Evolutionary conservation across 352 stramenopile species (phyloP).

Genomic region (Pythium brassicae): DNA sequence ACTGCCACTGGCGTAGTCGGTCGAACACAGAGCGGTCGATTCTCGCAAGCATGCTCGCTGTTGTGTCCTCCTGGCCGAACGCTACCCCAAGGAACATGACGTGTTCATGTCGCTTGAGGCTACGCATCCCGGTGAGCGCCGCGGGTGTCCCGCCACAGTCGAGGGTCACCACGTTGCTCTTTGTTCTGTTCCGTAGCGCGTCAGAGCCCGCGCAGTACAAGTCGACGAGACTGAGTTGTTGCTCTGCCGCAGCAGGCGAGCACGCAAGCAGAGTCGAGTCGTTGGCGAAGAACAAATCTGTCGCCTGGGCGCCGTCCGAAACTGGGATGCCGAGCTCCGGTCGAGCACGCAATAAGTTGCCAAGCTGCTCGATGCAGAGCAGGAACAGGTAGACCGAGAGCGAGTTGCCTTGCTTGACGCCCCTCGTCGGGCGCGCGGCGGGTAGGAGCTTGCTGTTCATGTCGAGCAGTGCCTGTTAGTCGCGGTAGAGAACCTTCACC

Average conservation of each 20-base stretch:
- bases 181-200: conserved; percentile 15
- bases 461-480: conserved; percentile 7
- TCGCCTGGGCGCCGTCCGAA: background rate
- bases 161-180: conserved; percentile 12
- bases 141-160: background rate
- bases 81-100: conserved; percentile 13
- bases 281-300: conserved; percentile 18
- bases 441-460: conserved; percentile 15
- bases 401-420: conserved; percentile 23
- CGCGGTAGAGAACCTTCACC: conserved; percentile 12
- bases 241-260: background rate
- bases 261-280: conserved; percentile 16
- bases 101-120: background rate
- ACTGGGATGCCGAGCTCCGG: conserved; percentile 8
- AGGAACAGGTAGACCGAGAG: conserved; percentile 18
- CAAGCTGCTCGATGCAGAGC: conserved; percentile 18
- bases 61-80: conserved; percentile 6
- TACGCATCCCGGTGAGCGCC: background rate
- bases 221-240: conserved; percentile 15
- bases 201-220: conserved; percentile 20
- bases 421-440: conserved; percentile 6
- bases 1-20: background rate
- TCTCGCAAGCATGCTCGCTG: background rate
- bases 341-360: conserved; percentile 10
- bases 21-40: background rate